Conservation (phyloP, 495 filamentous ascomycete genomes). For the Annulohypoxylon bovei region DNA sequence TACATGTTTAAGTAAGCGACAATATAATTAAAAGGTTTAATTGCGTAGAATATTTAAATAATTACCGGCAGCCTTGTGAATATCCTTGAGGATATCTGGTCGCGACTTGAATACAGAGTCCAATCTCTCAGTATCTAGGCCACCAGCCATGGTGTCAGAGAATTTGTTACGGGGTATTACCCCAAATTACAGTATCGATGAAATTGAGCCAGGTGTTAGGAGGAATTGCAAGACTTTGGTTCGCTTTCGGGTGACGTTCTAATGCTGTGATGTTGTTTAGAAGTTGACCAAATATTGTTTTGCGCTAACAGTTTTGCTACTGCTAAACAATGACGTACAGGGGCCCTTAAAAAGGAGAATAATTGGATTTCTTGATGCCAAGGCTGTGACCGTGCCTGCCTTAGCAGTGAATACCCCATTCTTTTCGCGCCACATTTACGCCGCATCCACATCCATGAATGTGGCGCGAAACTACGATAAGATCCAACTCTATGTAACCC, state of each 20-base stretch:
- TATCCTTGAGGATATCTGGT: conserved; percentile 57
- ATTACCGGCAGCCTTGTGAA: conserved; percentile 58
- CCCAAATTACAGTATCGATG: background rate
- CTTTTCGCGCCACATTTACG: background rate
- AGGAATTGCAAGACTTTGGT: background rate
- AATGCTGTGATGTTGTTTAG: conserved; percentile 5
- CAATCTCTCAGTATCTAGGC: conserved; percentile 54
- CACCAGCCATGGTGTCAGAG: conserved; percentile 49
- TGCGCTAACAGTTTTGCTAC: conserved; percentile 13
- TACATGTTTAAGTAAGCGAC: conserved; percentile 39
- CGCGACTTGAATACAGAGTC: conserved; percentile 56
- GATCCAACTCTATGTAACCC: background rate
- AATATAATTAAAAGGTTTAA: background rate
- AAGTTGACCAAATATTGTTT: conserved; percentile 10
- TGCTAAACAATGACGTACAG: conserved; percentile 35
- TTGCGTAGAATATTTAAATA: background rate
- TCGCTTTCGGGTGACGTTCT: background rate
- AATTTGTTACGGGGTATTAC: conserved; percentile 4
- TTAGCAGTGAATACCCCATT: background rate
- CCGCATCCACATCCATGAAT: background rate
- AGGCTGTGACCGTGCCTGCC: conserved; percentile 12
- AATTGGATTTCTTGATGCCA: background rate
- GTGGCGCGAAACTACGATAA: background rate
- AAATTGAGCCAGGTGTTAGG: background rate
- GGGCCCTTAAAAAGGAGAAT: conserved; percentile 5